Percentiles rank a stretch among this genome's conserved stretches.
These are phyloP conservation scores for Lathyrus tuberosus DNA, from an alignment of 306 rosid genomes.

Conservation along the genomic window DNA sequence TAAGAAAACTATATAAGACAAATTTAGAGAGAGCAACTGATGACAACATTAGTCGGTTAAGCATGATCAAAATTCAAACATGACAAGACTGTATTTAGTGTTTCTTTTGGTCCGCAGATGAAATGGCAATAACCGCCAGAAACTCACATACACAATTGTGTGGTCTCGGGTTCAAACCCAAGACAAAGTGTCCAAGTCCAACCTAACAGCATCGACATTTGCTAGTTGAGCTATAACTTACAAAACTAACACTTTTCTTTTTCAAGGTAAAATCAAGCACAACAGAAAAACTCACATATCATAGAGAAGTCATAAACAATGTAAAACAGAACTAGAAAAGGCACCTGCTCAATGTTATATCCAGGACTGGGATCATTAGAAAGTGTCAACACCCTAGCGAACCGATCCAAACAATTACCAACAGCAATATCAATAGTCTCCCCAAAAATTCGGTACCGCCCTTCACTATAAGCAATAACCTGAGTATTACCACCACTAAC, in stretches of 20 bases:
- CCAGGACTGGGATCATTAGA: constrained; percentile 94
- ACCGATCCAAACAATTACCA: constrained; percentile 95
- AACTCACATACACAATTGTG: too few species aligned
- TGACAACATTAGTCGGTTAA: constrained; percentile 11
- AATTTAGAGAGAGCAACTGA: constrained; percentile 12
- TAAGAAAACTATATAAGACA: constrained; percentile 34
- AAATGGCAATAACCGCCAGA: too few species aligned
- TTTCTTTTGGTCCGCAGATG: neutral
- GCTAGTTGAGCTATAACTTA: too few species aligned
- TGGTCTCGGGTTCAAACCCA: too few species aligned
- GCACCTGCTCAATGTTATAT: constrained; percentile 92
- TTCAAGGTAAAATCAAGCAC: neutral
- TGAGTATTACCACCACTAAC: constrained; percentile 97
- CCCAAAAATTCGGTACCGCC: constrained; percentile 83
- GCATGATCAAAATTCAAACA: constrained; percentile 7
- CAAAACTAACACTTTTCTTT: too few species aligned
- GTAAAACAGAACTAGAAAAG: constrained; percentile 1
- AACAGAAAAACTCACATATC: neutral
- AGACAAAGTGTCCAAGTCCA: too few species aligned
- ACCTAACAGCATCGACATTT: too few species aligned
- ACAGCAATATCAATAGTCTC: constrained; percentile 96
- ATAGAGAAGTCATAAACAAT: neutral
- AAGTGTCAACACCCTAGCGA: constrained; percentile 77
- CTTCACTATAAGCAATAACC: constrained; percentile 94
- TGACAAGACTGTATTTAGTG: neutral